Evolutionary conservation across 495 filamentous ascomycete species (phyloP), one percentile per base, ranked within the genome.

Genomic region (Neurospora tetrasperma): DNA sequence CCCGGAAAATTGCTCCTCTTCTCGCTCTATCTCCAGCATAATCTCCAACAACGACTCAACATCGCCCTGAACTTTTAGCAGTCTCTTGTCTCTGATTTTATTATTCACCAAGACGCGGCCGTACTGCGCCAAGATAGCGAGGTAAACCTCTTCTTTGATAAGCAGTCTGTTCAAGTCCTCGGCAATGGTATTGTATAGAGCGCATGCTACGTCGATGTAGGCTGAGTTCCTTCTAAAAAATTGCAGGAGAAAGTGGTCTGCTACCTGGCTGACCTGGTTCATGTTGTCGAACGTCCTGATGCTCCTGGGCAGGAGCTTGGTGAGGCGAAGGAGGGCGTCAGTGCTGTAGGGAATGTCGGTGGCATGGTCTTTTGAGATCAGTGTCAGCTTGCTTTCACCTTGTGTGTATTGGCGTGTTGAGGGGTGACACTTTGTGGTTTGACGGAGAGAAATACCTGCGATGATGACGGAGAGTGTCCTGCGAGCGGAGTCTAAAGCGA

Each of bases 81-180:
- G 46, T 3, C 10, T 10, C 0, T 12, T 5, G 7, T 2, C 10
- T 11, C 46, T 23, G 9, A 2, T 54, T 11, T 54, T 4, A 1
- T 12, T 4, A 54, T 54, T 54, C 46, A 54, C 20, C 4, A 0
- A 23, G 0, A 54, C 4, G 1, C 10, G n/a, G 1, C n/a, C n/a
- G 0, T 6, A 2, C 10, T 4, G 0, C 7, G 11, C 0, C 1
- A 23, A 12, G 10, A 48, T 12, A 1, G 4, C 1, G 0, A 0
- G 46, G 8, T 54, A 23, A 1, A 54, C 23, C n/a, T 23, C 46
- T 10, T 54, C n/a, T 5, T 6, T 54, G 0, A 12, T 10, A 0
- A 4, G 46, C 10, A 54, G 3, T 54, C 4, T 54, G 0, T 11
- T 0, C 46, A 54, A 9, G 23, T 0, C 46, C 4, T 23, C 5